Evolutionary conservation across 345 rosid species (phyloP).

Genomic region (Sonneratia alba): DNA sequence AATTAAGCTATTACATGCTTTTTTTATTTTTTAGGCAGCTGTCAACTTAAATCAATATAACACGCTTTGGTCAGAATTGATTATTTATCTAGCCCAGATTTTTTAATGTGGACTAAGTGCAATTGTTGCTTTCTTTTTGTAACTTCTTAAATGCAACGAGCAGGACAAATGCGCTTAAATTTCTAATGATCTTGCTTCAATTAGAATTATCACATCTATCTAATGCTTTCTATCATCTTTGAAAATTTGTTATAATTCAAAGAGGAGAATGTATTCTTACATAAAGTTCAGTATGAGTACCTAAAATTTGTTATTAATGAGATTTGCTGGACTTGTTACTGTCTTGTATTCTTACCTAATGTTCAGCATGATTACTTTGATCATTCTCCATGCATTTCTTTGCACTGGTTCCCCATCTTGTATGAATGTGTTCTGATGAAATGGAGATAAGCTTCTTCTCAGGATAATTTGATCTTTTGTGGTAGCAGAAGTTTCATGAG

Average conservation of each 20-base stretch:
- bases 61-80: neutral
- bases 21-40: neutral
- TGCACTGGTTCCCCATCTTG: conserved; percentile 82
- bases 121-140: no score
- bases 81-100: neutral
- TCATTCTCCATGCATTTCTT: conserved; percentile 9
- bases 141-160: neutral
- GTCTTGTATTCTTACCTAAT: neutral
- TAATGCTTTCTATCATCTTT: neutral
- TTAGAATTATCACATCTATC: neutral
- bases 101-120: no score
- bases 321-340: neutral
- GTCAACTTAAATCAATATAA: neutral
- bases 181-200: neutral
- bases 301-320: neutral
- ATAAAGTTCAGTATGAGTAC: no score
- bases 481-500: neutral
- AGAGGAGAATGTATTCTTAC: neutral
- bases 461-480: neutral
- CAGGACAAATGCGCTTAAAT: neutral
- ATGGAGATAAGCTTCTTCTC: conserved; percentile 52
- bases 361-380: neutral
- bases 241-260: neutral
- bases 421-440: conserved; percentile 93
- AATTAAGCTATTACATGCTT: no score